These are phyloP conservation scores for Globisporangium radiosum DNA, from an alignment of 352 stramenopile genomes.

Conservation along the genomic window DNA sequence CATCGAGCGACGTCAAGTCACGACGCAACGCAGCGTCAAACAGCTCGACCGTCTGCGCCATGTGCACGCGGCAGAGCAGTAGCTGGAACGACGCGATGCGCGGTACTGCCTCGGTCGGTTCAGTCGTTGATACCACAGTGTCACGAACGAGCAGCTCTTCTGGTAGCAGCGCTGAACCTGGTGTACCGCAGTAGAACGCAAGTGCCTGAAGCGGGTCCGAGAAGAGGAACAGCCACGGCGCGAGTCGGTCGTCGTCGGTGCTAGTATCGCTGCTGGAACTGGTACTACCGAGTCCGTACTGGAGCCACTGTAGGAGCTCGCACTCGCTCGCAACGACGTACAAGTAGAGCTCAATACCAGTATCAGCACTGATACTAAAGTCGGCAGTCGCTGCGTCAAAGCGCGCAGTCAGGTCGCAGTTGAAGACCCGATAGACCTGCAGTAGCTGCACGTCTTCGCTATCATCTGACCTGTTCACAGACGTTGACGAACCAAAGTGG, in stretches of 20 bases:
- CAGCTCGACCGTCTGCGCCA: slow-evolving; percentile 28
- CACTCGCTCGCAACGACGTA: slow-evolving; percentile 32
- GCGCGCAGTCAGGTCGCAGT: slow-evolving; percentile 19
- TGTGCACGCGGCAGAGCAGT: slow-evolving; percentile 33
- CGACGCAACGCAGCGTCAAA: slow-evolving; percentile 17
- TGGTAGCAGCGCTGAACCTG: neutral
- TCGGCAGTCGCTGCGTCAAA: slow-evolving; percentile 14
- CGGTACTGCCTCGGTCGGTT: neutral
- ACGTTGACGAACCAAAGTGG: neutral
- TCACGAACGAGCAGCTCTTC: neutral
- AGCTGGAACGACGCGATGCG: slow-evolving; percentile 29
- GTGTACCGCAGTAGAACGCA: slow-evolving; percentile 23
- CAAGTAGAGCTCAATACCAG: slow-evolving; percentile 26
- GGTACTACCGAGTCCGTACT: slow-evolving; percentile 20
- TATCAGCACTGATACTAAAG: neutral
- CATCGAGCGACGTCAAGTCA: slow-evolving; percentile 16
- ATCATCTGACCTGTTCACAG: too few relatives aligned
- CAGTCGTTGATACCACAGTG: neutral
- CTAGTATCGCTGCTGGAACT: neutral
- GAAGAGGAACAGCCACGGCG: slow-evolving; percentile 33
- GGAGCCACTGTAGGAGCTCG: slow-evolving; percentile 25
- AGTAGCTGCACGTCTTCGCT: slow-evolving; percentile 18
- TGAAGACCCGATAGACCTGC: slow-evolving; percentile 43
- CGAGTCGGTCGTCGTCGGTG: neutral
- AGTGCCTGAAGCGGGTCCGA: slow-evolving; percentile 25